These are phyloP conservation scores for Inonotus hispidus DNA, from an alignment of 1,284 basidiomycete species.

Conservation along the genomic window DNA sequence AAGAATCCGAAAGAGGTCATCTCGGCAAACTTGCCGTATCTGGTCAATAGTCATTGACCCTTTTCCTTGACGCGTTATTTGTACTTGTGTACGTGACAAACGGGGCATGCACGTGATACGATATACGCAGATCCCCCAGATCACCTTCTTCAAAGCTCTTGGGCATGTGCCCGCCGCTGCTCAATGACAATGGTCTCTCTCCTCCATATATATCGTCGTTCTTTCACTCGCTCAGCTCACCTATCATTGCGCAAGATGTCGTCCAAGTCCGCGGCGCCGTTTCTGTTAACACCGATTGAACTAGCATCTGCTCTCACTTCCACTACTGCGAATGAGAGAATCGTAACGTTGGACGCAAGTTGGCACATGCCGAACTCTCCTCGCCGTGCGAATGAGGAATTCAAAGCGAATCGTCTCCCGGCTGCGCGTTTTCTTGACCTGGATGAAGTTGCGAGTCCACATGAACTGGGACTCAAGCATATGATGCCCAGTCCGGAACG, in stretches of 20 bases:
- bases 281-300: slow-evolving; percentile 9
- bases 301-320: background rate
- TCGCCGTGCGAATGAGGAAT: slow-evolving; percentile 63
- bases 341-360: slow-evolving; percentile 66
- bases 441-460: slow-evolving; percentile 67
- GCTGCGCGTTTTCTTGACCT: slow-evolving; percentile 78
- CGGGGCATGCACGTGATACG: background rate
- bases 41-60: too few relatives aligned
- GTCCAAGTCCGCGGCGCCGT: slow-evolving; percentile 9
- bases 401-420: slow-evolving; percentile 62
- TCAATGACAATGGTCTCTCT: background rate
- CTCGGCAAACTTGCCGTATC: too few relatives aligned
- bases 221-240: background rate
- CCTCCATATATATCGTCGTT: background rate
- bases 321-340: slow-evolving; percentile 19
- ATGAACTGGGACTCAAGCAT: slow-evolving; percentile 79
- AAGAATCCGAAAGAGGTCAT: too few relatives aligned
- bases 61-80: slow-evolving; percentile 5
- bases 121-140: too few relatives aligned
- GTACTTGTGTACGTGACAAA: background rate
- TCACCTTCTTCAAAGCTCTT: too few relatives aligned
- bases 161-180: background rate
- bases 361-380: slow-evolving; percentile 88
- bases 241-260: slow-evolving; percentile 2
- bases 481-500: slow-evolving; percentile 80